These are phyloP conservation scores for Volvox reticuliferus DNA, from an alignment of 139 green algal species.

Conservation along the genomic window DNA sequence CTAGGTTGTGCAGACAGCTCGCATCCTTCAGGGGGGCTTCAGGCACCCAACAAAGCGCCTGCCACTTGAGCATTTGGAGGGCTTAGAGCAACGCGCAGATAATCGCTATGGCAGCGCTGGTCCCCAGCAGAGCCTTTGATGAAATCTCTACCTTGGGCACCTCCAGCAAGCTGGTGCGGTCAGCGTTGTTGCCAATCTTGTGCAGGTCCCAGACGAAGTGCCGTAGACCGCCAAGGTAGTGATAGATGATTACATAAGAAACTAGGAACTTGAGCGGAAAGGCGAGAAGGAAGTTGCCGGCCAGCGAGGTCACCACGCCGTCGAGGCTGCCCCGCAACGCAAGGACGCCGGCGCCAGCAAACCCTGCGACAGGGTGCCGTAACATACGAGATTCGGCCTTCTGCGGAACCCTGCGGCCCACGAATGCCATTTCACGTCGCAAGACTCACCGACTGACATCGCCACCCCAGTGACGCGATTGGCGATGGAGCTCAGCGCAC, in stretches of 20 bases:
- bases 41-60: no score
- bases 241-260: conserved; percentile 91
- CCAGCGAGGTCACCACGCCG: conserved; percentile 69
- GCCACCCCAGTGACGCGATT: conserved; percentile 90
- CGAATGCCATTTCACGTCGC: no score
- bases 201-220: conserved; percentile 90
- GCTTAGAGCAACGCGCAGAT: conserved; percentile 46
- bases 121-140: conserved; percentile 71
- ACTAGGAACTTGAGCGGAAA: conserved; percentile 66
- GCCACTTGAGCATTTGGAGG: no score
- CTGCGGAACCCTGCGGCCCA: background rate
- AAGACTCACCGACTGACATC: conserved; percentile 76
- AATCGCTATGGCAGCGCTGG: conserved; percentile 58
- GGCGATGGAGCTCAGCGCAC: conserved; percentile 88
- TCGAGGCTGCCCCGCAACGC: conserved; percentile 83
- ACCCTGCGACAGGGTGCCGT: conserved; percentile 60
- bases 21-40: no score
- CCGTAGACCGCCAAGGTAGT: conserved; percentile 88
- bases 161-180: conserved; percentile 84
- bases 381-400: no score
- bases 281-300: conserved; percentile 11
- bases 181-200: conserved; percentile 78
- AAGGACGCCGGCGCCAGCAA: conserved; percentile 71
- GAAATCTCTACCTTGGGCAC: conserved; percentile 68
- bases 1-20: no score